Evolutionary conservation across 331 rosid genomes (phyloP).

Genomic region (Quercus phellos): DNA sequence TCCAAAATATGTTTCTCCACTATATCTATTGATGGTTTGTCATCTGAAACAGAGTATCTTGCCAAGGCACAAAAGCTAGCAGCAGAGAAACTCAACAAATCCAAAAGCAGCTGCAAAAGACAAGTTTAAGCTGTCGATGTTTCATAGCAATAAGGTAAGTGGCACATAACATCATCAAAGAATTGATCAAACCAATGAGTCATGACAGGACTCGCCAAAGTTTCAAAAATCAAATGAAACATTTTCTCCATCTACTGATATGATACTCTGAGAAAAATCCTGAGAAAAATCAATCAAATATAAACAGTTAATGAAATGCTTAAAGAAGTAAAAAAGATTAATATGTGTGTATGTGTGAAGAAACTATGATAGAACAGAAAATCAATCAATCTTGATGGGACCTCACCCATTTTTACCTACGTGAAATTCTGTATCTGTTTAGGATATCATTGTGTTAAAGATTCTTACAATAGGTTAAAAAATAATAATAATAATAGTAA

Average conservation of each 20-base stretch:
- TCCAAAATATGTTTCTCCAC: slow-evolving; percentile 54
- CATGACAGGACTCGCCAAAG: background rate
- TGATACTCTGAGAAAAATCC: no score
- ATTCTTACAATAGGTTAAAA: no score
- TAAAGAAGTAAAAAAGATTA: no score
- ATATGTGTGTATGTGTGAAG: no score
- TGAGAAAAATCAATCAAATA: no score
- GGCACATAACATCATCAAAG: slow-evolving; percentile 14
- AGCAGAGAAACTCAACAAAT: slow-evolving; percentile 55
- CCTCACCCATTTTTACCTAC: no score
- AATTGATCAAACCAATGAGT: slow-evolving; percentile 6
- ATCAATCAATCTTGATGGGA: no score
- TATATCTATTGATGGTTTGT: slow-evolving; percentile 36
- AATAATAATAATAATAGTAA: no score
- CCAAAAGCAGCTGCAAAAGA: slow-evolving; percentile 67
- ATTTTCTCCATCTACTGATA: background rate
- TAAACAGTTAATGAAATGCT: no score
- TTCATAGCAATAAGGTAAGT: slow-evolving; percentile 12
- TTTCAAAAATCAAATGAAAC: slow-evolving; percentile 2
- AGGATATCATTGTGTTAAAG: no score
- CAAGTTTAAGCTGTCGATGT: slow-evolving; percentile 15
- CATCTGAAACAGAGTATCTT: slow-evolving; percentile 38
- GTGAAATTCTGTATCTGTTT: no score
- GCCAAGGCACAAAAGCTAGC: slow-evolving; percentile 53
- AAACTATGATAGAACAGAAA: no score